Base-by-base conservation (phyloP, 2,329 filamentous ascomycete species). In the Paecilomyces sp. region DNA sequence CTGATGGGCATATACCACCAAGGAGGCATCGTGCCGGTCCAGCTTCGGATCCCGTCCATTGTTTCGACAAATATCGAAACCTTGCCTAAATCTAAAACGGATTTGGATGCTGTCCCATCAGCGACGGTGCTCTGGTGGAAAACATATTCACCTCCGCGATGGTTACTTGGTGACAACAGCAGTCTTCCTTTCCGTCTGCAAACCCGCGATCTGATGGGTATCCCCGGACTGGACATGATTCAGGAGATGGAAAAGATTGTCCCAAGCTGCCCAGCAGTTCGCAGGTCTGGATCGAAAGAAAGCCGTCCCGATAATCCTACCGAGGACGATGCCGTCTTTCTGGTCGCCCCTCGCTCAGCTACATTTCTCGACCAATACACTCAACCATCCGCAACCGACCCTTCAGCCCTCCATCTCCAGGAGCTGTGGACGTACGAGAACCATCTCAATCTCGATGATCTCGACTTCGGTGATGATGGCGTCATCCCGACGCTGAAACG, bases 1-100 rank as follows among this genome's bases (percentile, higher is more conserved):
- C 67, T 83, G 24, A 80, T 82, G 76, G 81, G 81, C 3, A 69
- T 81, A 28, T 82, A 82, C 67, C 81, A 83, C 64, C 81, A 83
- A 68, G 81, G 80, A 54, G 81, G 81, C 13, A 73, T 83, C 12
- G 72, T 83, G 31, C 79, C 80, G 8, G 72, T 76, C 11, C 80
- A 83, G 61, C 67, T 81, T 18, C 75, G 75, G 31, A 75, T 83
- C 12, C 76, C 75, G 22, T 65, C 68, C 9, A 73, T 77, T 31
- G 62, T 76, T 28, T 66, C 71, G 2, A 64, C 68, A 6, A 73
- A 69, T 57, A 64, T 57, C 67, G 60, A 12, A 59, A 60, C n/a
- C 12, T 51, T 22, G 22, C 18, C 4, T 11, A 36, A 4, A 11
- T 28, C 8, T 12, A 24, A 9, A 53, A 57, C 5, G 31, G 36